Conservation (phyloP, 352 stramenopile species). For the Phytophthora podocarpi region DNA sequence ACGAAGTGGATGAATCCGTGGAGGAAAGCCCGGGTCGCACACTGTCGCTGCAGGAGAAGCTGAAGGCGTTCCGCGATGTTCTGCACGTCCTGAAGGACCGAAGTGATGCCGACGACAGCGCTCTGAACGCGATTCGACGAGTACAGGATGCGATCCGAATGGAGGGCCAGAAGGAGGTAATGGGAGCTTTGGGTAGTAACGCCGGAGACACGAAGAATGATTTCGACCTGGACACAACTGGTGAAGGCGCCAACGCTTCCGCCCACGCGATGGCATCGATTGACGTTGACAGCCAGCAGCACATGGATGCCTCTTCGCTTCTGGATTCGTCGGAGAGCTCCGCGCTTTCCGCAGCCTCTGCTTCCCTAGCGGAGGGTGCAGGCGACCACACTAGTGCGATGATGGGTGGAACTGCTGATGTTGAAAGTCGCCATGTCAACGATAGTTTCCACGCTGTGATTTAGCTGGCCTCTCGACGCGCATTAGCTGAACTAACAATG, state of each 20-base stretch:
- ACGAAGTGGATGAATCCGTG: conserved; percentile 61
- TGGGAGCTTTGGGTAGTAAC: conserved; percentile 16
- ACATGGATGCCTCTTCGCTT: conserved; percentile 41
- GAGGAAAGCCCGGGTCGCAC: conserved; percentile 44
- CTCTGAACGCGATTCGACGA: conserved; percentile 59
- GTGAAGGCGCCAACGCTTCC: conserved; percentile 6
- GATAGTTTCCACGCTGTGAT: conserved; percentile 45
- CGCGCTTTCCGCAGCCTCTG: conserved; percentile 42
- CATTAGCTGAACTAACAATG: neutral
- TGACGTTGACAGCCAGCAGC: conserved; percentile 34
- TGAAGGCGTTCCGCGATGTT: conserved; percentile 81
- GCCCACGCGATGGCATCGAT: conserved; percentile 31
- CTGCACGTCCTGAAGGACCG: conserved; percentile 77
- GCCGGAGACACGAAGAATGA: conserved; percentile 22
- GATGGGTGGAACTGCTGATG: conserved; percentile 21
- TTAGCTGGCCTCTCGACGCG: conserved; percentile 14
- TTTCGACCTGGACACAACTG: conserved; percentile 27
- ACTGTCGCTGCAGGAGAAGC: conserved; percentile 76
- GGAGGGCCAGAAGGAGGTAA: conserved; percentile 43
- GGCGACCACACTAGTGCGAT: conserved; percentile 34
- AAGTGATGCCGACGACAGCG: conserved; percentile 61
- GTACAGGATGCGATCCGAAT: conserved; percentile 71
- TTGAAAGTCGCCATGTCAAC: conserved; percentile 22
- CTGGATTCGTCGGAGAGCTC: conserved; percentile 46
- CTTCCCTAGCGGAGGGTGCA: conserved; percentile 43